Percentiles rank a stretch among this genome's conserved stretches.
Conservation (phyloP, 345 rosid species). For the Pugionium cornutum region DNA sequence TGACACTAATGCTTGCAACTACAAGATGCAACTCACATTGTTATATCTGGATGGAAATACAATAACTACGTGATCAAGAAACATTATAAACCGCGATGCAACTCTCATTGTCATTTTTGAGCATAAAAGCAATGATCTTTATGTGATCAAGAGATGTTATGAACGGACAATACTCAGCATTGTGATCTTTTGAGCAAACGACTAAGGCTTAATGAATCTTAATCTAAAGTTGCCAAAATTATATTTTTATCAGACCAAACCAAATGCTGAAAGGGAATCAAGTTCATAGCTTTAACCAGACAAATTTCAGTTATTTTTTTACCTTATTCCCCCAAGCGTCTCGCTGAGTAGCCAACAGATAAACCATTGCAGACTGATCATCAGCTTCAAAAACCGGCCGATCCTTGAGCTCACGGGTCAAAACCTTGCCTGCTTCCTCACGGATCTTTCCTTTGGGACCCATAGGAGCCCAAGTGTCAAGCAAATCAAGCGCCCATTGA, state of each 20-base stretch:
- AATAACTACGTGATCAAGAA: slow-evolving; percentile 6
- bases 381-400: slow-evolving; percentile 72
- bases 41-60: neutral
- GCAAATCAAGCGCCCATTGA: slow-evolving; percentile 73
- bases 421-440: slow-evolving; percentile 66
- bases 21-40: slow-evolving; percentile 24
- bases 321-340: slow-evolving; percentile 66
- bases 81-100: slow-evolving; percentile 2
- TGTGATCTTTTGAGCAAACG: neutral
- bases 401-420: slow-evolving; percentile 62
- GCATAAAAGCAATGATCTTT: neutral
- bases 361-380: slow-evolving; percentile 80
- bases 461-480: slow-evolving; percentile 79
- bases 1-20: too few relatives aligned
- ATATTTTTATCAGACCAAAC: neutral
- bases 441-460: slow-evolving; percentile 72
- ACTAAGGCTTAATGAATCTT: neutral
- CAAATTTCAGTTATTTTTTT: neutral
- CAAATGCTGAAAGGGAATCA: neutral
- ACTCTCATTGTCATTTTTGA: slow-evolving; percentile 7
- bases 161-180: neutral
- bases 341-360: slow-evolving; percentile 63
- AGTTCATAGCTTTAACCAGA: neutral
- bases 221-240: neutral
- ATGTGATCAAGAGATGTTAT: slow-evolving; percentile 1